Base-by-base conservation (phyloP, 768 basidiomycete species). In the Auriscalpium microsporum region DNA sequence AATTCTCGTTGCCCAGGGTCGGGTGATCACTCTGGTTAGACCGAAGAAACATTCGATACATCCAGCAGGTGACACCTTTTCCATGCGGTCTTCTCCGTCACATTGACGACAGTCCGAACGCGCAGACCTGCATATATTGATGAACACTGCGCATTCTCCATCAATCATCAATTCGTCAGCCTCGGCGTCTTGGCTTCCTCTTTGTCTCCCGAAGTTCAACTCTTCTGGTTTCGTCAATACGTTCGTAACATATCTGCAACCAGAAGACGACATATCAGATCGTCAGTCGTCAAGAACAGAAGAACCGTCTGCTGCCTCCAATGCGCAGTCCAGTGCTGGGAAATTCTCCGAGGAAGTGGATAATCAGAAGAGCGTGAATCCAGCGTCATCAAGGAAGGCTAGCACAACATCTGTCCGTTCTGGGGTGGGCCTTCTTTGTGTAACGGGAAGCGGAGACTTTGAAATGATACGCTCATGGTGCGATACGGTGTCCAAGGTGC, bases 201-300 rank as follows among this genome's bases (percentile, higher is more conserved):
- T 99, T 48, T 98, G 96, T 67, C 79, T 99, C 3, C 95, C 96
- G 0, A 94, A 93, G 68, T 98, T 90, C 75, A 92, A 97, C 64
- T 76, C 90, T 0, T 72, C 83, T 5, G 87, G 87, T 1, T 97
- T 97, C 69, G 84, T 95, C 28, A 92, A 99, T 67, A 88, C 91
- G 11, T 96, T 94, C 63, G 79, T 97, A 45, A 79, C 82, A 3
- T 91, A 87, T 67, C 67, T 86, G 28, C 76, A 79, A 45, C 60
- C 51, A 34, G 63, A 50, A 45, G 34, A 52, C 4, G 17, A 7
- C 28, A 28, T 28, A 28, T 28, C 28, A 28, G 28, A 28, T 28
- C 28, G 28, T 28, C 28, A 28, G 28, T 28, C 28, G 28, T 28
- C 36, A 28, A 23, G 45, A 50, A 54, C 48, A 6, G 13, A 35